Evolutionary conservation across 2,329 filamentous ascomycete genomes (phyloP), one percentile per base, ranked within the genome.

Genomic region (Aspergillus amoenus): DNA sequence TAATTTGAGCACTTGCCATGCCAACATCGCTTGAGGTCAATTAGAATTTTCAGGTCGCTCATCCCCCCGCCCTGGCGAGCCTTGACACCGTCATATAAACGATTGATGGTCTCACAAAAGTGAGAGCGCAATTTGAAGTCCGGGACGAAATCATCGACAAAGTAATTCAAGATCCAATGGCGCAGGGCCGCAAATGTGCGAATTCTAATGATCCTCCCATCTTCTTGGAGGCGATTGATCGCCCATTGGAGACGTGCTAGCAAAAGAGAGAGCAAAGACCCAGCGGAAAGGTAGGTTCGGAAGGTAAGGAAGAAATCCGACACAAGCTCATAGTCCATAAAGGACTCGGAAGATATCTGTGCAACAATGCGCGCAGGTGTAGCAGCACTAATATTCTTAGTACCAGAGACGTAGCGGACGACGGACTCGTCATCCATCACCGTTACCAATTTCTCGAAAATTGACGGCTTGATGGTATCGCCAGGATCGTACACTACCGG

Each of bases 161-260:
- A 99, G 74, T 99, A 99, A 73, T 99, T 99, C 61, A 99, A 77
- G 56, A 97, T 93, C 94, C 94, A 99, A 74, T 99, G 94, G 56
- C 94, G 87, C 44, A 97, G 82, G 7, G 94, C 94, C 24, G 97
- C 94, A 77, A 97, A 99, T 0, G 93, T 95, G 42, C 94, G 86
- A 15, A 99, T 95, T 49, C 93, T 86, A n/a, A 97, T 94, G 52
- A 99, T 91, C 70, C 92, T 90, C 40, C 94, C 94, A 56, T 88
- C 86, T 70, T 97, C 91, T 69, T 96, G 91, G 46, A 84, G 79
- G 55, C 90, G 84, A 47, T 84, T 84, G 48, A 97, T 81, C 0
- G 94, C 92, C 94, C 94, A 99, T 64, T 87, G 83, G 52, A 99
- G 77, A 17, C 94, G 86, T 2, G 93, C 88, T 61, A 97, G 82